phyloP scores from a whole-genome alignment of 495 filamentous ascomycete genomes.

The Astrothelium macrocarpum region DNA sequence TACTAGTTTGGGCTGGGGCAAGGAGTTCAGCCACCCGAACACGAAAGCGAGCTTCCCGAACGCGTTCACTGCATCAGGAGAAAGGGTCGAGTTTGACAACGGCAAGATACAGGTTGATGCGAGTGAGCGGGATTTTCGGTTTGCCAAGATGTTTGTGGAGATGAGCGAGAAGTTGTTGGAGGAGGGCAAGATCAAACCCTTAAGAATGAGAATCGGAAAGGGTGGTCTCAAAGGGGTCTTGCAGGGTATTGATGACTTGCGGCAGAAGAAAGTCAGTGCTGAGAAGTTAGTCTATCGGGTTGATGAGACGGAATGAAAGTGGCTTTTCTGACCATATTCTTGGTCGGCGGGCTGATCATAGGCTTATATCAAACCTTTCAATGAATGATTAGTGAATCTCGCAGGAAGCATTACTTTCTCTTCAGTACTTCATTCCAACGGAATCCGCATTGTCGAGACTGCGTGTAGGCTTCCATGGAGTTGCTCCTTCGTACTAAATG shows the following conservation, averaged over 20 bases:
- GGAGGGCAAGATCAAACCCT: constrained; percentile 40
- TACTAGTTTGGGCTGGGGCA: background rate
- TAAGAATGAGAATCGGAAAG: constrained; percentile 36
- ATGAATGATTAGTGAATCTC: too few relatives aligned
- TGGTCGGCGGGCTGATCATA: too few relatives aligned
- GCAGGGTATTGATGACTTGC: background rate
- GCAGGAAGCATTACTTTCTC: background rate
- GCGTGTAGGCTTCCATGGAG: too few relatives aligned
- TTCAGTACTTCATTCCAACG: background rate
- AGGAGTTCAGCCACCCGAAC: constrained; percentile 4
- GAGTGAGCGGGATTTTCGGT: constrained; percentile 30
- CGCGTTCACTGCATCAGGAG: background rate
- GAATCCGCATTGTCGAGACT: too few relatives aligned
- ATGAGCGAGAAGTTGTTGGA: constrained; percentile 38
- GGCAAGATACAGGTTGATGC: background rate
- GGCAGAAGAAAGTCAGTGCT: background rate
- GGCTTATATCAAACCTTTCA: too few relatives aligned
- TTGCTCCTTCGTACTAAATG: too few relatives aligned
- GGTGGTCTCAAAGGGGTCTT: constrained; percentile 37
- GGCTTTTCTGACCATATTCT: too few relatives aligned
- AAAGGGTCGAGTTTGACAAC: background rate
- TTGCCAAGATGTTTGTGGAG: constrained; percentile 29
- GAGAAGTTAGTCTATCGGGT: constrained; percentile 1
- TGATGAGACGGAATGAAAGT: background rate
- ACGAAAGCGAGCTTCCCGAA: background rate